Evolutionary conservation across 192 early-diverging fungal genomes (phyloP).

Genomic region (Entomortierella chlamydospora): DNA sequence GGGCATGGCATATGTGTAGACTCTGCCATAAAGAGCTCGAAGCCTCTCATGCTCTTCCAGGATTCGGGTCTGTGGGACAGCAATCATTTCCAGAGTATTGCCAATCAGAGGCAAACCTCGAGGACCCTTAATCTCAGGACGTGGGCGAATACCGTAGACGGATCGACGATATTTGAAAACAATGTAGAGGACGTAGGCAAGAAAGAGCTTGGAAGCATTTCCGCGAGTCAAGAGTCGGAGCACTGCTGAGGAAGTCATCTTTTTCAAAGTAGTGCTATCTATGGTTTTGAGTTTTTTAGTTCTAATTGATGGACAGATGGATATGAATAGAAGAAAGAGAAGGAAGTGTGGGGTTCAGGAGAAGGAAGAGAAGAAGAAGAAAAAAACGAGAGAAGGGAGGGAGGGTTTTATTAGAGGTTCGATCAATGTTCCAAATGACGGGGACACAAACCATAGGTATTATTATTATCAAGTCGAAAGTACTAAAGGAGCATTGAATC

Average conservation of each 20-base stretch:
- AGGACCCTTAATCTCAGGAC: slow-evolving; percentile 40
- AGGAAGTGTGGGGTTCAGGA: not conserved
- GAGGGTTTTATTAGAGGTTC: no score
- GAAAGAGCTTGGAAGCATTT: not conserved
- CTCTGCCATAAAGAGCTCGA: slow-evolving; percentile 9
- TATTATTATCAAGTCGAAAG: no score
- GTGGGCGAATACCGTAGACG: slow-evolving; percentile 18
- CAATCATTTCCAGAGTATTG: slow-evolving; percentile 13
- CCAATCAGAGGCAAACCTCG: slow-evolving; percentile 39
- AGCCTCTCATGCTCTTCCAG: slow-evolving; percentile 5
- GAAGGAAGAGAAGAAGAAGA: not conserved
- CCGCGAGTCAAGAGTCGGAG: not conserved
- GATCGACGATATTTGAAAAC: slow-evolving; percentile 38
- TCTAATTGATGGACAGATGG: not conserved
- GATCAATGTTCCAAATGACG: no score
- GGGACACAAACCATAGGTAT: no score
- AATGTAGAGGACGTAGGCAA: slow-evolving; percentile 11
- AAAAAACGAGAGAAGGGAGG: not conserved
- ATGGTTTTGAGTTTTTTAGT: no score
- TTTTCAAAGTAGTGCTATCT: no score
- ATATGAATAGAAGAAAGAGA: not conserved
- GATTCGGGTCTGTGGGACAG: not conserved
- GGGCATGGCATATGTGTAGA: slow-evolving; percentile 18
- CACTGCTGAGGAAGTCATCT: not conserved
- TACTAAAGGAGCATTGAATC: no score